Evolutionary conservation across 2,329 filamentous ascomycete species (phyloP), one percentile per base, ranked within the genome.

Genomic region (Annulohypoxylon truncatum): DNA sequence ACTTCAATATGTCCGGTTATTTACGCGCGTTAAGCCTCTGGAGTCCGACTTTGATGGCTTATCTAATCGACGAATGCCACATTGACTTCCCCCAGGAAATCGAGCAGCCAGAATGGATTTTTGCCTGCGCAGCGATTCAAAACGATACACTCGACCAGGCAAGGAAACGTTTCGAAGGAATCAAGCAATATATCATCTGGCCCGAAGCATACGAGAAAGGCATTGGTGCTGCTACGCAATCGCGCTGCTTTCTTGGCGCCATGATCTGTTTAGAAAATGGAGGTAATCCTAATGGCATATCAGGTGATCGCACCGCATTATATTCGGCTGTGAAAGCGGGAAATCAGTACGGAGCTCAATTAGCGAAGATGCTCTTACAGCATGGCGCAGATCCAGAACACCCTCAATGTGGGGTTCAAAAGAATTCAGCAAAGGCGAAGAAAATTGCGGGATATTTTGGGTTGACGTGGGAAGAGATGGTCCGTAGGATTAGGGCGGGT

Each of bases 221-320:
- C 9, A 9, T 44, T 22, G 0, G 1, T 2, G 0, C 3, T 0
- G 50, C 60, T 18, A 8, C 7, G 4, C 1, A 0, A 1, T 1
- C 0, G n/a, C 2, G n/a, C 12, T 22, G 6, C 12, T 22, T 8
- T 18, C 2, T 44, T n/a, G 18, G 28, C 29, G 6, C 44, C 6
- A 53, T 4, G 10, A 50, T 67, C 18, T 67, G 64, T 15, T 26
- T 67, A 12, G 64, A 67, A 50, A 67, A 67, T 47, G 60, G 60
- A 24, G 60, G 24, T 15, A 10, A 64, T 20, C 63, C 57, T 5
- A 54, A 66, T 38, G 35, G 8, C 47, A 31, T 1, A 7, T 55
- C 2, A 18, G 2, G 29, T 6, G 29, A 18, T 6, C 8, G 47
- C 33, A 38, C 15, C 46, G 51, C 48, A 26, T 26, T 63, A 18